Percentiles rank a stretch among this genome's conserved stretches.
Evolutionary conservation across 306 rosid genomes (phyloP).

Genomic region (Cicer chorassanicum): DNA sequence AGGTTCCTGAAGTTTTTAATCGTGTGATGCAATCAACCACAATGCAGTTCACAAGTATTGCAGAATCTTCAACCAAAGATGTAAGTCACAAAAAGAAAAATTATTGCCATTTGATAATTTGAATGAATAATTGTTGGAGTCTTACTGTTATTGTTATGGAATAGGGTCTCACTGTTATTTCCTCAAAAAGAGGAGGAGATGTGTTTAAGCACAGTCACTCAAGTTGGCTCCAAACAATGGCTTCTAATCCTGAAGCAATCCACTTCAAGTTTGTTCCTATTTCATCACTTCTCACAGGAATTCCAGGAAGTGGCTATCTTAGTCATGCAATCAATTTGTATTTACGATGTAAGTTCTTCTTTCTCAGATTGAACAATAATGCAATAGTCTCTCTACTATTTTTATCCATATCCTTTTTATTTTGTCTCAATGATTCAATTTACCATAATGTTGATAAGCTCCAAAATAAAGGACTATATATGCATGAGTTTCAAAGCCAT

Average conservation of each 20-base stretch:
- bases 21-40: constrained; percentile 85
- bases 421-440: too few relatives aligned
- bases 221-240: constrained; percentile 89
- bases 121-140: constrained; percentile 6
- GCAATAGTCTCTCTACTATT: neutral
- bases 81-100: constrained; percentile 61
- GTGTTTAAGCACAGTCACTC: constrained; percentile 69
- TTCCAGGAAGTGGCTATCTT: constrained; percentile 96
- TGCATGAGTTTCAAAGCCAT: neutral
- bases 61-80: constrained; percentile 95
- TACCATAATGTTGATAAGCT: constrained; percentile 4
- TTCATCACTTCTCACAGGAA: constrained; percentile 84
- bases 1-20: constrained; percentile 90
- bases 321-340: constrained; percentile 97
- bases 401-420: neutral
- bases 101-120: constrained; percentile 28
- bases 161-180: constrained; percentile 78
- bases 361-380: constrained; percentile 13
- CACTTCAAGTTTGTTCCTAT: constrained; percentile 85
- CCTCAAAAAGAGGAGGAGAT: constrained; percentile 89
- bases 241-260: constrained; percentile 80
- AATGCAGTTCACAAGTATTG: constrained; percentile 73
- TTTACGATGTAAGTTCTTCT: constrained; percentile 80
- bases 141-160: constrained; percentile 34
- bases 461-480: neutral